These are phyloP conservation scores for Pisolithus tinctorius DNA, from an alignment of 768 basidiomycete species.

Conservation along the genomic window DNA sequence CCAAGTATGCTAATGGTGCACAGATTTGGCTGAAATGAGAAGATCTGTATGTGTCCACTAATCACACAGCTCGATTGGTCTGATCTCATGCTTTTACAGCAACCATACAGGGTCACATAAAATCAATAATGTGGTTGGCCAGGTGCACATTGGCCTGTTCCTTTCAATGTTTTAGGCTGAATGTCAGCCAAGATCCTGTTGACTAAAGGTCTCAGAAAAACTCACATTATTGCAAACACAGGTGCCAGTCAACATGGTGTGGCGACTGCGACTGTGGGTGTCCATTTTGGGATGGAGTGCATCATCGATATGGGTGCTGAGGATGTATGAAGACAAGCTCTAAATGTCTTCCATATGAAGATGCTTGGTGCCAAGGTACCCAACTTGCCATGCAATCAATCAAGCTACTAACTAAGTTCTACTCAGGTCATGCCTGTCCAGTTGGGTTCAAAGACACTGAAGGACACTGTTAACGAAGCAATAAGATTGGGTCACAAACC, in stretches of 20 bases:
- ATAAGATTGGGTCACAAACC: no score
- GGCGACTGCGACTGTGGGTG: no score
- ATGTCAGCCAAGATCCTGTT: conserved; percentile 62
- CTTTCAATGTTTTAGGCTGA: conserved; percentile 3
- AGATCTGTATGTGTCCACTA: conserved; percentile 58
- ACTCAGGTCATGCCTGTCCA: conserved; percentile 86
- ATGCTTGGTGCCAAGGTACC: no score
- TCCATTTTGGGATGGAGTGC: no score
- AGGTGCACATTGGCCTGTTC: conserved; percentile 38
- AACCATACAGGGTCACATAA: conserved; percentile 99
- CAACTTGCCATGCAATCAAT: conserved; percentile 50
- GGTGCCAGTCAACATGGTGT: conserved; percentile 99
- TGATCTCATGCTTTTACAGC: conserved; percentile 33
- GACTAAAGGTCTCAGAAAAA: no score
- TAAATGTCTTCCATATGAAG: no score
- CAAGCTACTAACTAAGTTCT: background rate
- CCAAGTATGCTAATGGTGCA: conserved; percentile 85
- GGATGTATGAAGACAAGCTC: no score
- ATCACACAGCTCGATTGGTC: background rate
- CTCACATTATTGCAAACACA: conserved; percentile 95
- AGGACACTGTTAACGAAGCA: no score
- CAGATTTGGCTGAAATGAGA: conserved; percentile 98
- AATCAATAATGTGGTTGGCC: conserved; percentile 97
- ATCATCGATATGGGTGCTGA: no score
- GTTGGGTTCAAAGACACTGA: conserved; percentile 91